Evolutionary conservation across 495 filamentous ascomycete genomes (phyloP), one percentile per base, ranked within the genome.

Genomic region (Amniculicola lignicola): DNA sequence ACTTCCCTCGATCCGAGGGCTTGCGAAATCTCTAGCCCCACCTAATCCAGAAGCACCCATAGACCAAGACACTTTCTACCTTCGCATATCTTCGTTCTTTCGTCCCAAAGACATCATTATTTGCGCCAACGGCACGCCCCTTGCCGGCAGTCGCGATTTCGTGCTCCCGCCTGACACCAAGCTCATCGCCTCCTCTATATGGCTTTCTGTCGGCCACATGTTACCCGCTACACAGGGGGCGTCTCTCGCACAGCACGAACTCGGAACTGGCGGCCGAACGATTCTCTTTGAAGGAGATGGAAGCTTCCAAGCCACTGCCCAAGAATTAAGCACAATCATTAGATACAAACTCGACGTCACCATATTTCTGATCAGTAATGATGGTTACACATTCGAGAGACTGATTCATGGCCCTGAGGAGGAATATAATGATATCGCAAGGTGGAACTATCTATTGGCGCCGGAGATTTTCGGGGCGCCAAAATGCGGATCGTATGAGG

Each of bases 251-350:
- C 62, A 72, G 38, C 47, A 64, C 10, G 69, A 74, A 36, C 51
- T 69, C 31, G 38, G 64, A 4, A 47, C 51, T n/a, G 53, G 58
- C 36, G 63, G 54, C 29, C 70, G 75, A 2, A 70, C 69, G 0
- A 83, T 95, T 45, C 72, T 96, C 43, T 89, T 93, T 57, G 86
- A 88, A 15, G 90, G 90, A 37, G 90, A 96, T 59, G 90, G 90
- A 14, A 88, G 85, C 54, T 79, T 90, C 51, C 87, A 96, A 61
- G 72, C 94, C 21, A 91, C 89, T 3, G 80, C 79, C 2, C 90
- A 95, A 64, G 89, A 94, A 68, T 62, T 96, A 36, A 86, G 84
- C 68, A 92, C 89, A 14, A 90, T 94, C 76, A 79, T 95, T 43
- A 77, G 82, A 10, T 82, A 88, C 42, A 75, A 79, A 16, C 69